Base-by-base conservation (phyloP, 2,329 filamentous ascomycete genomes). In the Claviceps humidiphila region DNA sequence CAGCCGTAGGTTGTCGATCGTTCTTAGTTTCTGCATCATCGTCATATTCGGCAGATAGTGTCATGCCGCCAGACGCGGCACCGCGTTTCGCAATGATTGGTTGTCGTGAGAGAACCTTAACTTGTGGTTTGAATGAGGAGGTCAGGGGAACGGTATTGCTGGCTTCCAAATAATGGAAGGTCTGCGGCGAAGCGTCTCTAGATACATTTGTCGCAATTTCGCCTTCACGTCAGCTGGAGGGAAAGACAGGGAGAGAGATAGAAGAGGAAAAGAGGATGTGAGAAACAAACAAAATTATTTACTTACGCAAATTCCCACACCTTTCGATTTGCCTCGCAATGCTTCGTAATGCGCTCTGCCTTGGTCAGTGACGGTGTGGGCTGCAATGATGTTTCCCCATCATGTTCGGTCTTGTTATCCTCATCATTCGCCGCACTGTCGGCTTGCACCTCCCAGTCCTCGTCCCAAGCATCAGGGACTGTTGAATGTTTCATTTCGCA, bases 251-350 rank as follows among this genome's bases (percentile, higher is more conserved):
- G 5, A 30, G 41, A 40, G 45, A 22, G 46, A 45, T 30, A 4
- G n/a, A 6, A 6, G 13, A 39, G 42, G 41, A 5, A 34, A 8
- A 26, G 39, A 44, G 51, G 51, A 16, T 41, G 37, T 41, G 20
- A 38, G 16, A 58, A 60, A 24, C 24, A 41, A 64, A 17, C 11
- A 16, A 3, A 13, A 2, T 8, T 20, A 30, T 37, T 16, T 49
- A 2, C 80, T 53, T 80, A 93, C 85, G 90, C 91, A 63, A 89
- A 84, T 63, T 93, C 81, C 91, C 91, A 96, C 52, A 96, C 71
- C 66, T 86, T 85, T 61, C 84, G 81, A 66, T 96, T 95, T 51
- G 84, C 78, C 65, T 95, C 89, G 30, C 79, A 81, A 66, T 97
- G 91, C 64, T 84, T 80, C 13, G 86, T 87, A 56, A 86, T 75